Percentiles rank a stretch among this genome's conserved stretches.
Evolutionary conservation across 768 basidiomycete genomes (phyloP).

Genomic region (Aureoboletus auriporus): DNA sequence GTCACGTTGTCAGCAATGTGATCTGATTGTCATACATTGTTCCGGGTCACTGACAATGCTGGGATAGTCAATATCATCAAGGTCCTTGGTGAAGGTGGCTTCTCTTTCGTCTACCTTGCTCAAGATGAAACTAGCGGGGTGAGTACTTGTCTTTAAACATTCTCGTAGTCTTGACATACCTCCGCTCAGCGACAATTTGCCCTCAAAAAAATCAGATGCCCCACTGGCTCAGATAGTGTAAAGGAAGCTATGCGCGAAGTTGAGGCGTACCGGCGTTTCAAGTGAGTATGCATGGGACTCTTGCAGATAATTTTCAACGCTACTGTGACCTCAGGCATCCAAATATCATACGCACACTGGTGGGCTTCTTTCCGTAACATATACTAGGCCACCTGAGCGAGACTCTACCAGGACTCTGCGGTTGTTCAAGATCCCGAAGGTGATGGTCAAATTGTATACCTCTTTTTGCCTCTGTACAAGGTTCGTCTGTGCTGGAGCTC

Average conservation of each 20-base stretch:
- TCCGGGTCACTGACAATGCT: conserved; percentile 1
- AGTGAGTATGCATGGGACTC: conserved; percentile 44
- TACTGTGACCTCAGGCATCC: conserved; percentile 58
- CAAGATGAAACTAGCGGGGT: conserved; percentile 86
- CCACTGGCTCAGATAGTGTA: conserved; percentile 82
- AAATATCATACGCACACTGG: conserved; percentile 94
- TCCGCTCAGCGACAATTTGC: conserved; percentile 77
- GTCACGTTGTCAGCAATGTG: conserved; percentile 1
- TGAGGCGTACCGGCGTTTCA: conserved; percentile 93
- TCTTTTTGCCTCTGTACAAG: conserved; percentile 93
- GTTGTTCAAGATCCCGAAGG: conserved; percentile 92
- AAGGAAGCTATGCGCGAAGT: conserved; percentile 87
- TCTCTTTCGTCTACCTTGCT: conserved; percentile 87
- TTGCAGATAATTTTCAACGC: not conserved
- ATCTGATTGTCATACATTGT: conserved; percentile 1
- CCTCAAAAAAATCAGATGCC: conserved; percentile 95
- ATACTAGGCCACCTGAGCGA: not conserved
- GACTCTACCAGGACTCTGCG: conserved; percentile 69
- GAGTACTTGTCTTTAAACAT: conserved; percentile 24
- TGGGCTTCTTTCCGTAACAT: conserved; percentile 26
- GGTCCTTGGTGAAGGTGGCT: conserved; percentile 94
- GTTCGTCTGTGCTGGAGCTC: conserved; percentile 33
- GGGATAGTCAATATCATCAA: conserved; percentile 78
- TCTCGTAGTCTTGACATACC: not conserved
- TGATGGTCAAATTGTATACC: conserved; percentile 92